Evolutionary conservation across 495 filamentous ascomycete species (phyloP).

Genomic region (Penicillium chermesinum): DNA sequence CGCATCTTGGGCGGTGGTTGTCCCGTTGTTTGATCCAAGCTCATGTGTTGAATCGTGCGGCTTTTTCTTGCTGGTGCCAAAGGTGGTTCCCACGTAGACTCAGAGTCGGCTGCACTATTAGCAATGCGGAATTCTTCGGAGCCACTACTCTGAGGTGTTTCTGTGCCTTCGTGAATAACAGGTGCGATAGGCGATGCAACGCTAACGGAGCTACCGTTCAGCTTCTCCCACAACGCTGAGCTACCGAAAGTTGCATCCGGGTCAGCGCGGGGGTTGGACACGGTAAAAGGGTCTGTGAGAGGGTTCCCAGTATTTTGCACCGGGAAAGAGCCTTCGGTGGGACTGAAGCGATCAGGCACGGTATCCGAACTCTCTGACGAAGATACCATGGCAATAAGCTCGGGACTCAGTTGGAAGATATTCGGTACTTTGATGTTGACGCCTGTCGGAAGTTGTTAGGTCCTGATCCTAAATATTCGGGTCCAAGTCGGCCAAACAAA

Average conservation of each 20-base stretch:
- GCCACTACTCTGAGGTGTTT: conserved; percentile 42
- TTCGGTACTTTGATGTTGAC: conserved; percentile 70
- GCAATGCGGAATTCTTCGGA: conserved; percentile 40
- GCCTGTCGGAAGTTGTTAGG: conserved; percentile 48
- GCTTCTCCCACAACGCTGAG: conserved; percentile 53
- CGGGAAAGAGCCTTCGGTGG: conserved; percentile 37
- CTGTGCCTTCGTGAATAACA: conserved; percentile 35
- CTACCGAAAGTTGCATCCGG: conserved; percentile 38
- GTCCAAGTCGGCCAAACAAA: no score
- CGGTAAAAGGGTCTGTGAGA: conserved; percentile 43
- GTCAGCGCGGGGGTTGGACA: conserved; percentile 40
- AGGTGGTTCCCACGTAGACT: conserved; percentile 54
- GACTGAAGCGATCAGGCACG: conserved; percentile 31
- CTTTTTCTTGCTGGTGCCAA: conserved; percentile 61
- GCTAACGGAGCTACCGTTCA: conserved; percentile 46
- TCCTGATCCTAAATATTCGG: background rate
- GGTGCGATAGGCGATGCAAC: conserved; percentile 28
- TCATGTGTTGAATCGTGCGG: conserved; percentile 52
- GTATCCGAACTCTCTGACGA: conserved; percentile 33
- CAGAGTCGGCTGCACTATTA: conserved; percentile 27
- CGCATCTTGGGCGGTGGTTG: conserved; percentile 63
- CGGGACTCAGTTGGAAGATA: conserved; percentile 75
- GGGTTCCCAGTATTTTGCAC: conserved; percentile 40
- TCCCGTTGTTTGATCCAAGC: conserved; percentile 42
- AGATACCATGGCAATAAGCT: conserved; percentile 51